Conservation (phyloP, 345 rosid genomes). For the Hirschfeldia incana region DNA sequence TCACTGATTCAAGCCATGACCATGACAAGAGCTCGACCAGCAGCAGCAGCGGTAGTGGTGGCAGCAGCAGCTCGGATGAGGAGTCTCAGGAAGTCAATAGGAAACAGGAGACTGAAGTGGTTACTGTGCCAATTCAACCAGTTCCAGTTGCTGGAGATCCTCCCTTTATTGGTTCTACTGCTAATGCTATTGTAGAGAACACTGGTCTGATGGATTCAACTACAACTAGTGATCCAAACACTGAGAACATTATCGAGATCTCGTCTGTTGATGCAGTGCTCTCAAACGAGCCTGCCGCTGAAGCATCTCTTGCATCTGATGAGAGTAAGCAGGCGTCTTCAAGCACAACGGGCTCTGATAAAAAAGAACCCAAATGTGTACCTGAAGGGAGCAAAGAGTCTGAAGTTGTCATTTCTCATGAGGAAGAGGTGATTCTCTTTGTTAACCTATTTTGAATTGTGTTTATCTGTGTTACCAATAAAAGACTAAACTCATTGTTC, state of each 20-base stretch:
- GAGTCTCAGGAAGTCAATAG: conserved; percentile 48
- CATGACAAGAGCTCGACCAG: conserved; percentile 55
- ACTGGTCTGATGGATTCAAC: conserved; percentile 31
- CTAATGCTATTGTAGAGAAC: conserved; percentile 40
- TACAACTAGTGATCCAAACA: conserved; percentile 25
- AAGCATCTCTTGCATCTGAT: conserved; percentile 27
- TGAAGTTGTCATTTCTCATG: conserved; percentile 43
- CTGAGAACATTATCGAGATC: conserved; percentile 38
- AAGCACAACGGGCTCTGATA: conserved; percentile 19
- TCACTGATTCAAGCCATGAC: conserved; percentile 41
- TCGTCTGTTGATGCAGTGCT: conserved; percentile 40
- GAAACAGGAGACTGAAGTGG: conserved; percentile 27
- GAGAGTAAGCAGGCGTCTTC: conserved; percentile 35
- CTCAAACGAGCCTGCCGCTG: conserved; percentile 40
- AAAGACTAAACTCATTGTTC: neutral
- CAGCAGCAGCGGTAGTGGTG: conserved; percentile 32
- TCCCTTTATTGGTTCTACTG: conserved; percentile 34
- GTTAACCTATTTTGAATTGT: neutral
- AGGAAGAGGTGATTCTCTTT: conserved; percentile 46
- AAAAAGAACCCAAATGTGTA: conserved; percentile 35
- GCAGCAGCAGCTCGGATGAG: conserved; percentile 55
- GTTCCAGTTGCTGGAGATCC: conserved; percentile 39
- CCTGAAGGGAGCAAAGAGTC: conserved; percentile 38
- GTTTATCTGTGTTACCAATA: neutral
- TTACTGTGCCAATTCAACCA: conserved; percentile 33